These are phyloP conservation scores for Acanthamoeba castellanii DNA, from an alignment of 208 protist genomes.

Conservation along the genomic window DNA sequence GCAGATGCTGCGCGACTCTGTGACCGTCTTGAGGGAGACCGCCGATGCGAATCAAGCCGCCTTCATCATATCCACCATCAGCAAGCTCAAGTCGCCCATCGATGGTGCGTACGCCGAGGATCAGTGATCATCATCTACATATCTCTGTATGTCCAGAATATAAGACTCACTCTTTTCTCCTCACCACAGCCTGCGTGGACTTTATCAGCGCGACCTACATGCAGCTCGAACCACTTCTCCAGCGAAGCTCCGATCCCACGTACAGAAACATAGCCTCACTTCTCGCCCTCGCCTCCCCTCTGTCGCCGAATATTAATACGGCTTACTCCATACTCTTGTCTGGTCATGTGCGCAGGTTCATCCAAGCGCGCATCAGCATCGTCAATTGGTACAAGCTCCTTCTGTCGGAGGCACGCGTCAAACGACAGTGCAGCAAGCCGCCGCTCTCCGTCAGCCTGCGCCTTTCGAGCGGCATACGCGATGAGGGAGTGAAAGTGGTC, in stretches of 20 bases:
- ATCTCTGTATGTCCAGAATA: neutral
- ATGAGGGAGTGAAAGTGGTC: neutral
- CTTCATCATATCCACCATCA: neutral
- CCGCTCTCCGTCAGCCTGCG: constrained; percentile 43
- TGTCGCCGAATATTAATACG: too few relatives aligned
- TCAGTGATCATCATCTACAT: too few relatives aligned
- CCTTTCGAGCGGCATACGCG: neutral
- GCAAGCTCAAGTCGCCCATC: neutral
- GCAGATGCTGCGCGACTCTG: neutral
- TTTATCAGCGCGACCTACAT: neutral
- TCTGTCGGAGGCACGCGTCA: neutral
- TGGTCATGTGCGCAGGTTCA: neutral
- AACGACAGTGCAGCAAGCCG: neutral
- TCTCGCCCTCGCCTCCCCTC: neutral
- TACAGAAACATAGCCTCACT: neutral
- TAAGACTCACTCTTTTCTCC: neutral
- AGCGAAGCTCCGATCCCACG: neutral
- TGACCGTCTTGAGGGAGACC: neutral
- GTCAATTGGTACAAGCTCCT: constrained; percentile 53
- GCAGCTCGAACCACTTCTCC: neutral
- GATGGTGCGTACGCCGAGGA: neutral
- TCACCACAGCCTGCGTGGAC: neutral
- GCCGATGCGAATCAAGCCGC: neutral
- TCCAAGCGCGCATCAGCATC: constrained; percentile 21
- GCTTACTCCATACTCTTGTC: neutral